phyloP scores from a whole-genome alignment of 2,329 filamentous ascomycete species.

The Exophiala lecanii-corni region DNA sequence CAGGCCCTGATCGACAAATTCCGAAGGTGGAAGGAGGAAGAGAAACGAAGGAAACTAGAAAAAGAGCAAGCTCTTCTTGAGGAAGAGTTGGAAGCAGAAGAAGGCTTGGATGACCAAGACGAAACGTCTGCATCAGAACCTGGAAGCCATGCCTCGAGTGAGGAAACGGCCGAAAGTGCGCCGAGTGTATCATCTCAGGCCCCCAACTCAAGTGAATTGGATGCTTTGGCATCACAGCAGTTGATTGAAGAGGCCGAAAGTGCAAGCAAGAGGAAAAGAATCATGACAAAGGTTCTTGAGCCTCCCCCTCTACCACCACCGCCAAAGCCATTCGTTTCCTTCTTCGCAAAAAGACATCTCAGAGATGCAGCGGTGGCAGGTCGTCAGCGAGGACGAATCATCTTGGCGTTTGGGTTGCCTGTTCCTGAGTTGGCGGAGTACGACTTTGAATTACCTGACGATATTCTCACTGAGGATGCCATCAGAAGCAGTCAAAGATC shows the following conservation, averaged over 20 bases:
- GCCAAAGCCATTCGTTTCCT: constrained; percentile 71
- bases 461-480: constrained; percentile 44
- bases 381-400: constrained; percentile 63
- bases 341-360: constrained; percentile 75
- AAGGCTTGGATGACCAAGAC: constrained; percentile 23
- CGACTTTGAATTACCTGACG: constrained; percentile 72
- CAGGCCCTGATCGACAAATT: constrained; percentile 82
- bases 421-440: constrained; percentile 66
- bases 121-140: constrained; percentile 23
- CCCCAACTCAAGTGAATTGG: constrained; percentile 64
- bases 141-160: constrained; percentile 2
- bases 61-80: constrained; percentile 61
- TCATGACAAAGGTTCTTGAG: constrained; percentile 4
- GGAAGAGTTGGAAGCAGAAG: constrained; percentile 34
- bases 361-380: constrained; percentile 74
- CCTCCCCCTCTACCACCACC: constrained; percentile 27
- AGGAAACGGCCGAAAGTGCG: constrained; percentile 15
- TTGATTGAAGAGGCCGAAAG: constrained; percentile 66
- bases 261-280: constrained; percentile 32
- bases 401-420: constrained; percentile 75
- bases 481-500: constrained; percentile 37
- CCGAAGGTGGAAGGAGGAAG: constrained; percentile 78
- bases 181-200: constrained; percentile 39
- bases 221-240: constrained; percentile 68
- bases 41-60: constrained; percentile 74